Percentiles rank a stretch among this genome's conserved stretches.
phyloP scores from a whole-genome alignment of 1,284 basidiomycete species.

The Meripilus lineatus region DNA sequence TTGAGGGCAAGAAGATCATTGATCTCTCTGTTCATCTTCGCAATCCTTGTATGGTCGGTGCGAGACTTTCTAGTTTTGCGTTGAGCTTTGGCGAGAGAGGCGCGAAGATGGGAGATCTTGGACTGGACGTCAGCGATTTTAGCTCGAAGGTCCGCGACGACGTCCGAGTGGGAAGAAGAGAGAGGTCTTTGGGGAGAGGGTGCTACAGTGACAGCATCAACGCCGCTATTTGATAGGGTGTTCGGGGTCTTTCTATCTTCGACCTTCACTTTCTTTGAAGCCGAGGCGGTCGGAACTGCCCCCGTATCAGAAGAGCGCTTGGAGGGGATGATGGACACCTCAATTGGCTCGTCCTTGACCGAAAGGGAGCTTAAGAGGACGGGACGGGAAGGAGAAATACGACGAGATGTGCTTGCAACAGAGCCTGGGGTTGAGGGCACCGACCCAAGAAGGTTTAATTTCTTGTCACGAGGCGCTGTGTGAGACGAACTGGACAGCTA shows the following conservation, averaged over 20 bases:
- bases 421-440: too few relatives aligned
- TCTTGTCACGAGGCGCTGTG: too few relatives aligned
- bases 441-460: too few relatives aligned
- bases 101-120: slow-evolving; percentile 20
- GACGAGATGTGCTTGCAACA: too few relatives aligned
- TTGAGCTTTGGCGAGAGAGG: slow-evolving; percentile 16
- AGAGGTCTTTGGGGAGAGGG: neutral
- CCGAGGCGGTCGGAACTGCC: neutral
- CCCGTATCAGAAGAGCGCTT: slow-evolving; percentile 29
- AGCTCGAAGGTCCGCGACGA: slow-evolving; percentile 6
- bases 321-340: slow-evolving; percentile 26
- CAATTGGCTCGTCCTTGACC: slow-evolving; percentile 30
- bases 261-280: slow-evolving; percentile 1
- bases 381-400: neutral
- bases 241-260: neutral
- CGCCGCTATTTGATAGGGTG: too few relatives aligned
- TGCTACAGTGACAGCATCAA: neutral
- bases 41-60: slow-evolving; percentile 27
- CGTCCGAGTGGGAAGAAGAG: neutral
- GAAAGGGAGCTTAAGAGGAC: neutral
- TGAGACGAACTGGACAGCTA: too few relatives aligned
- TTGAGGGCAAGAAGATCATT: slow-evolving; percentile 19
- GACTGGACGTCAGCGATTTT: slow-evolving; percentile 25
- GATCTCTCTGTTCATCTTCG: slow-evolving; percentile 16
- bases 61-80: slow-evolving; percentile 27